These are phyloP conservation scores for Aspergillus latus DNA, from an alignment of 2,329 filamentous ascomycete species.

Conservation along the genomic window DNA sequence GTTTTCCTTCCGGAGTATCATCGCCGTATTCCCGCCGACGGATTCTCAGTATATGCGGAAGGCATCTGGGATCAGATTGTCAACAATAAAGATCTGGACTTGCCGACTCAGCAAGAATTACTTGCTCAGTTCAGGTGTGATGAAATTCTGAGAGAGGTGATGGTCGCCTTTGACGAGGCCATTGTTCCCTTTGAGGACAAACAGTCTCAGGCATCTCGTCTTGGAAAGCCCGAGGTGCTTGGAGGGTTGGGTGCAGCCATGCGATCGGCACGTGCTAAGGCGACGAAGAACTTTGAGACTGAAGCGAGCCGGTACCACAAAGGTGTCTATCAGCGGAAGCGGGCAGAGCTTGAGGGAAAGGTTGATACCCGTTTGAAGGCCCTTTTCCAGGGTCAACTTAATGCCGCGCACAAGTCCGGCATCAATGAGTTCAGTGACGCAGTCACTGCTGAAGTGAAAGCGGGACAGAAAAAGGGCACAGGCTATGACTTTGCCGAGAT, in stretches of 20 bases:
- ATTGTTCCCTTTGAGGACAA: constrained; percentile 82
- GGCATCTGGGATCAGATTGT: constrained; percentile 98
- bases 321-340: constrained; percentile 85
- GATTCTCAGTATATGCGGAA: constrained; percentile 88
- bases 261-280: constrained; percentile 67
- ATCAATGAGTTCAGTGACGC: constrained; percentile 82
- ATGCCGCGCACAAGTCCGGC: constrained; percentile 84
- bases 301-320: constrained; percentile 97
- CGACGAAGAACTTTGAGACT: constrained; percentile 79
- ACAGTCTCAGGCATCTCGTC: constrained; percentile 70
- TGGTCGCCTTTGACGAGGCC: constrained; percentile 77
- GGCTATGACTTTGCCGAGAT: constrained; percentile 95
- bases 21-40: constrained; percentile 90
- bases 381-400: constrained; percentile 84
- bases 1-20: constrained; percentile 95
- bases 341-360: constrained; percentile 78
- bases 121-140: constrained; percentile 97
- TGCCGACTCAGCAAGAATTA: constrained; percentile 95
- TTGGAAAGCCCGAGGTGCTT: constrained; percentile 73
- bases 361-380: constrained; percentile 85
- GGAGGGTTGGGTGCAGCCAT: constrained; percentile 72
- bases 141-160: constrained; percentile 88
- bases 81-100: constrained; percentile 95
- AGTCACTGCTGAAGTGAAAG: constrained; percentile 82
- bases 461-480: constrained; percentile 86